A percentile compares a stretch with the other conserved stretches of the same genome.
These are phyloP conservation scores for Pichia manshurica DNA, from an alignment of 805 yeast genomes.

Conservation along the genomic window DNA sequence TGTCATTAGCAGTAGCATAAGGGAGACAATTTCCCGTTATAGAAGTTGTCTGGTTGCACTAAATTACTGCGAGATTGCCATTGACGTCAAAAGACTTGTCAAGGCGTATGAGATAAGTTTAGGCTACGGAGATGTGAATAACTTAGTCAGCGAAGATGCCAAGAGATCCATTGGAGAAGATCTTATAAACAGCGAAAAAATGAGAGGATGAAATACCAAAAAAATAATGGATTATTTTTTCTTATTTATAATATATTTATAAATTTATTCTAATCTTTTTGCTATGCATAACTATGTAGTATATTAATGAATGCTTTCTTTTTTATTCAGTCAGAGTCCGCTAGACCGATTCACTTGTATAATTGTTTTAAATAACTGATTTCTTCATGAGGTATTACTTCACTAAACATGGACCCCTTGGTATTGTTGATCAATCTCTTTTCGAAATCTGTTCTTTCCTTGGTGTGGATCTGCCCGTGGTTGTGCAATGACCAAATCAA, in stretches of 20 bases:
- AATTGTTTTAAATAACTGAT: slow-evolving; percentile 36
- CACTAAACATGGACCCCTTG: slow-evolving; percentile 39
- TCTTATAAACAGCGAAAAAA: slow-evolving; percentile 62
- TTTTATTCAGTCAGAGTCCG: neutral
- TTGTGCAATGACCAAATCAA: slow-evolving; percentile 48
- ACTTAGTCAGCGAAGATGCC: slow-evolving; percentile 61
- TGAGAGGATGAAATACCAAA: slow-evolving; percentile 48
- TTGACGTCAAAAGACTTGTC: slow-evolving; percentile 72
- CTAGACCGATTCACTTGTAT: slow-evolving; percentile 25
- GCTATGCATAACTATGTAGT: neutral
- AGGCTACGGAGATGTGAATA: slow-evolving; percentile 66
- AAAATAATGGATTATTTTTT: no score
- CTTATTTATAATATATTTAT: neutral
- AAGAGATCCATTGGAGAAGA: slow-evolving; percentile 73
- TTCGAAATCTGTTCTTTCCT: slow-evolving; percentile 50
- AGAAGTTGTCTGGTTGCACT: slow-evolving; percentile 77
- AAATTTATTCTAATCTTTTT: neutral
- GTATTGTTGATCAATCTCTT: slow-evolving; percentile 41
- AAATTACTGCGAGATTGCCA: slow-evolving; percentile 79
- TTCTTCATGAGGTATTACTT: slow-evolving; percentile 40
- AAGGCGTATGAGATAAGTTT: slow-evolving; percentile 87
- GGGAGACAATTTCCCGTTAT: slow-evolving; percentile 78
- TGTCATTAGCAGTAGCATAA: slow-evolving; percentile 50
- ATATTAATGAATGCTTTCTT: neutral
- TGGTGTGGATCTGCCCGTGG: slow-evolving; percentile 46